These are phyloP conservation scores for Pseudocercospora crystallina DNA, from an alignment of 2,329 filamentous ascomycete genomes.

Conservation along the genomic window DNA sequence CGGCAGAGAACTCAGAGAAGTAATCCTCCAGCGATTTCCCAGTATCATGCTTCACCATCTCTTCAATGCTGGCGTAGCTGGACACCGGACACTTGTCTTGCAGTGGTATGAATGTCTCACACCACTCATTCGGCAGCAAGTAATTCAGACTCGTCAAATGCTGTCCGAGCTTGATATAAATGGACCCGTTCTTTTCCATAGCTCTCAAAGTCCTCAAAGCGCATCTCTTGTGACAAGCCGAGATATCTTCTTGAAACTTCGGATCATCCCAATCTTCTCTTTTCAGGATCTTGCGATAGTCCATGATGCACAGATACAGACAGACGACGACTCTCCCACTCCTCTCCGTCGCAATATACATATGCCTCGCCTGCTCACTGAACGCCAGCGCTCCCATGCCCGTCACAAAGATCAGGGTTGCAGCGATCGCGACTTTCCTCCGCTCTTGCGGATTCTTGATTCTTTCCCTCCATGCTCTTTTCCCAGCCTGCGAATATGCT, in stretches of 20 bases:
- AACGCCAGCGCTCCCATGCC: conserved; percentile 49
- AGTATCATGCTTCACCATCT: conserved; percentile 84
- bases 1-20: conserved; percentile 78
- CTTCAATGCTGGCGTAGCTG: conserved; percentile 78
- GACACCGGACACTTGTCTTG: conserved; percentile 96
- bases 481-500: conserved; percentile 25
- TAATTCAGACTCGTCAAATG: conserved; percentile 97
- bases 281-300: conserved; percentile 85
- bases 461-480: conserved; percentile 31
- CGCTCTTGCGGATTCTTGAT: conserved; percentile 18
- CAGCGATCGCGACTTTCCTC: conserved; percentile 33
- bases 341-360: conserved; percentile 72
- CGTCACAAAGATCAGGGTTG: conserved; percentile 32
- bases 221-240: conserved; percentile 87
- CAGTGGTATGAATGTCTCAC: conserved; percentile 88
- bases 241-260: conserved; percentile 65
- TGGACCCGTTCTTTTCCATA: conserved; percentile 92
- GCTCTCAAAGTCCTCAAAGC: conserved; percentile 82
- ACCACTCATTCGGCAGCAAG: conserved; percentile 87
- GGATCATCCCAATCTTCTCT: conserved; percentile 61
- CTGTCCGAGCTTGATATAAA: conserved; percentile 97
- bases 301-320: conserved; percentile 76
- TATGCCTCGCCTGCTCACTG: conserved; percentile 70
- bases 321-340: conserved; percentile 75
- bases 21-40: conserved; percentile 74